Base-by-base conservation (phyloP, 176 grass and related monocot species). In the Eragrostis curvula region DNA sequence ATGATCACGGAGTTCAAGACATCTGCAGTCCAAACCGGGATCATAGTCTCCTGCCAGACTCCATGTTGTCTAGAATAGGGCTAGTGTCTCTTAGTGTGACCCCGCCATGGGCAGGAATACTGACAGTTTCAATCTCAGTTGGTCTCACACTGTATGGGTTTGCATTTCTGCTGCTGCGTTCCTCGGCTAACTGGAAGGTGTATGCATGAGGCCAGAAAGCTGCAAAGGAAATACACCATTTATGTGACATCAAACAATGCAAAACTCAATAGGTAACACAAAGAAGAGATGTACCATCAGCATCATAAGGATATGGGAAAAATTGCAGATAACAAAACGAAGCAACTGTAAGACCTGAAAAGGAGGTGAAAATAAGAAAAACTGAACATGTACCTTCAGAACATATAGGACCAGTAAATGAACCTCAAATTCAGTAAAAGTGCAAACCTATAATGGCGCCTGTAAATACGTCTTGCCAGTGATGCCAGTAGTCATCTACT, bases 401-500 rank as follows among this genome's bases (percentile, higher is more conserved):
- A 65, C 62, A 59, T 41, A 52, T 28, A 60, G 32, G 12, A 39
- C 41, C 44, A 7, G n/a, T 42, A 48, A 0, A 28, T 46, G 41
- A 9, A 21, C 30, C 20, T 13, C 47, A 57, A 63, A 65, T 43
- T 9, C 32, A 79, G 21, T 29, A 29, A 83, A 79, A 78, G 53
- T 58, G 28, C 82, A 83, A 80, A 88, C 93, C 93, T 90, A 96
- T 24, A 68, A 96, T 62, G 47, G 48, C 79, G 44, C 93, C 93
- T 55, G 90, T 69, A 69, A 92, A 86, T 47, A 96, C 93, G 85
- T 96, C 93, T 78, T 96, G 93, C 93, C 93, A 96, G 62, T 96
- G 93, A 88, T 92, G 93, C 93, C 93, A 96, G 77, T 96, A 96
- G 83, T 96, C 93, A 78, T 96, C 93, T 24, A 96, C 93, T 80